Evolutionary conservation across 176 grass and related monocot genomes (phyloP).

Genomic region (Phragmites australis): DNA sequence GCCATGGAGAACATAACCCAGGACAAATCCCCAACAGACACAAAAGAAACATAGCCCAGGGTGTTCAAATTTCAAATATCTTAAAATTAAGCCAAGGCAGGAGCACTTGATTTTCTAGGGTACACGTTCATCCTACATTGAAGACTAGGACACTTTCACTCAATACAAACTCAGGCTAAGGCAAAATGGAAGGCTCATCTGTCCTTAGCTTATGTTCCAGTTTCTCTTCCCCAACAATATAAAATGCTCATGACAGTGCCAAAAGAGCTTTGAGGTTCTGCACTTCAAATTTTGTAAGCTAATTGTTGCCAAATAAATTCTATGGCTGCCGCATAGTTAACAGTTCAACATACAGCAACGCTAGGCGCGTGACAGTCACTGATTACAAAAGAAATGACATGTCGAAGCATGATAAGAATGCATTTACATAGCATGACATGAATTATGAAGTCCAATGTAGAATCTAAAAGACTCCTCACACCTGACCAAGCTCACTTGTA

Average conservation of each 20-base stretch:
- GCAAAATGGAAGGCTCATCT: not conserved
- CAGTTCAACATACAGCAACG: not conserved
- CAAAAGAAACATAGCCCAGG: not conserved
- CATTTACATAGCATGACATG: not conserved
- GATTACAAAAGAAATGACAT: not conserved
- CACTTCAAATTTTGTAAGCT: not conserved
- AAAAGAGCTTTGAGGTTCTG: not conserved
- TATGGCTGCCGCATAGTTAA: not conserved
- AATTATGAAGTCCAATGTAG: constrained; percentile 9
- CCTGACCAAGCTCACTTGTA: constrained; percentile 4
- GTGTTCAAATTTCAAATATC: not conserved
- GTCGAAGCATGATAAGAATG: constrained; percentile 2
- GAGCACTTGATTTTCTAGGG: not conserved
- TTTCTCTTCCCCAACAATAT: not conserved
- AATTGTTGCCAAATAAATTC: constrained; percentile 6
- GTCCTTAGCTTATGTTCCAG: not conserved
- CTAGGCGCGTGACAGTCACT: not conserved
- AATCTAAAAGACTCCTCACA: not conserved
- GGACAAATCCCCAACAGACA: not conserved
- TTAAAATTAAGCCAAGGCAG: not conserved
- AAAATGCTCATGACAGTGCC: not conserved
- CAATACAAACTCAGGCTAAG: not conserved
- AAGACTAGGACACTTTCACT: not conserved
- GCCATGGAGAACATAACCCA: not conserved
- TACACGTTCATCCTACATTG: not conserved